These are phyloP conservation scores for Thermothelomyces thermophilus DNA, from an alignment of 2,329 filamentous ascomycete species.

Conservation along the genomic window DNA sequence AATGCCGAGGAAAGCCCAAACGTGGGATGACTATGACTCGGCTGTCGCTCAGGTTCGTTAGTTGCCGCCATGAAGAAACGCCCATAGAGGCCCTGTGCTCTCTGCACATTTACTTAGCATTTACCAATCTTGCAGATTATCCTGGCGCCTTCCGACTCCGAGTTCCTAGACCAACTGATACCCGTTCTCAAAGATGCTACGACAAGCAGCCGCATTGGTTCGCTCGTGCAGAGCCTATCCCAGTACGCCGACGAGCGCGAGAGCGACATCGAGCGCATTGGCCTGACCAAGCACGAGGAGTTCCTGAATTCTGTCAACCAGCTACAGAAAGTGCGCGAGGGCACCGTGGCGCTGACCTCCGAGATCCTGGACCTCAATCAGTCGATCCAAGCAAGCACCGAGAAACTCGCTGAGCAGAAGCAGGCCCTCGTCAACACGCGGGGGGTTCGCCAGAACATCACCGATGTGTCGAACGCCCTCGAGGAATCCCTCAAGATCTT, in stretches of 20 bases:
- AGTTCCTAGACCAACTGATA: constrained; percentile 93
- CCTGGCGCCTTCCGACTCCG: constrained; percentile 80
- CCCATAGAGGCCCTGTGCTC: neutral
- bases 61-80: neutral
- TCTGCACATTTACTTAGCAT: neutral
- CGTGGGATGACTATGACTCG: constrained; percentile 41
- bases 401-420: constrained; percentile 91
- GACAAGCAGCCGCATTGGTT: constrained; percentile 62
- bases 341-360: constrained; percentile 77
- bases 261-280: constrained; percentile 86
- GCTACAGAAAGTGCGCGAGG: constrained; percentile 84
- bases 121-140: constrained; percentile 61
- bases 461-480: constrained; percentile 81
- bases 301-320: constrained; percentile 92
- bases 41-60: constrained; percentile 39
- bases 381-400: constrained; percentile 90
- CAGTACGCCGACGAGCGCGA: constrained; percentile 84
- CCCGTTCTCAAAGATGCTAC: constrained; percentile 89
- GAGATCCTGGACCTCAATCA: constrained; percentile 91
- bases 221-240: constrained; percentile 70
- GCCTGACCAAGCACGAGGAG: constrained; percentile 92
- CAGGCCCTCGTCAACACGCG: constrained; percentile 88
- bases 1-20: constrained; percentile 41
- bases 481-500: constrained; percentile 89
- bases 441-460: constrained; percentile 88